phyloP scores from a whole-genome alignment of 257 asterid species.

The Nyctanthes arbortristis region DNA sequence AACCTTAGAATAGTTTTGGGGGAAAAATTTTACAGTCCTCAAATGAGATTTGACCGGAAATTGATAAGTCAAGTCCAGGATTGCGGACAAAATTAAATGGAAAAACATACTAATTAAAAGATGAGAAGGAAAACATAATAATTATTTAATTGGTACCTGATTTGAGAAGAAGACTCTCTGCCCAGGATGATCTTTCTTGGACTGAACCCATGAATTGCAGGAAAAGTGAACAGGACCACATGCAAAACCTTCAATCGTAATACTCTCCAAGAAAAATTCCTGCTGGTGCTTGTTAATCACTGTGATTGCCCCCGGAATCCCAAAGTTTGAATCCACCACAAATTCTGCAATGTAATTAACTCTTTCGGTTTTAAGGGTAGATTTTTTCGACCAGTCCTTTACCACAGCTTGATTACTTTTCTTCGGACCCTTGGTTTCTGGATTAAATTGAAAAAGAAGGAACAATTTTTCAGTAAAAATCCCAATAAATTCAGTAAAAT shows the following conservation, averaged over 20 bases:
- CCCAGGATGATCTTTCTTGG: constrained; percentile 68
- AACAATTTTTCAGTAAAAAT: background rate
- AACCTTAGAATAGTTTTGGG: background rate
- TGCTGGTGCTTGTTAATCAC: constrained; percentile 78
- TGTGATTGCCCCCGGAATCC: constrained; percentile 82
- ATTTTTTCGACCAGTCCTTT: constrained; percentile 91
- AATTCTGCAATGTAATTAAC: constrained; percentile 83
- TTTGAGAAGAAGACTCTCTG: constrained; percentile 83
- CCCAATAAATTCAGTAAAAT: background rate
- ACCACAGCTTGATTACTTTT: constrained; percentile 65
- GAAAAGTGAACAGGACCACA: constrained; percentile 89
- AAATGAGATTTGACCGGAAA: background rate
- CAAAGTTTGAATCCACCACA: constrained; percentile 71
- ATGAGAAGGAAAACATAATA: background rate
- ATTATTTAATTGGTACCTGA: constrained; percentile 46
- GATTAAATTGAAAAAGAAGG: background rate
- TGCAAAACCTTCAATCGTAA: constrained; percentile 83
- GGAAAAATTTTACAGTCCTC: background rate
- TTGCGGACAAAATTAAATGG: background rate
- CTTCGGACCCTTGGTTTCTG: constrained; percentile 73
- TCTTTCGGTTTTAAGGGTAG: constrained; percentile 70
- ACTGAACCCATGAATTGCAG: constrained; percentile 91
- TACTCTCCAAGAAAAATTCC: constrained; percentile 86
- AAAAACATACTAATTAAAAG: background rate
- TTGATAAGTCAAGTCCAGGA: background rate